Percentiles rank a stretch among this genome's conserved stretches.
These are phyloP conservation scores for Botrytis paeoniae DNA, from an alignment of 2,329 filamentous ascomycete genomes.

Conservation along the genomic window DNA sequence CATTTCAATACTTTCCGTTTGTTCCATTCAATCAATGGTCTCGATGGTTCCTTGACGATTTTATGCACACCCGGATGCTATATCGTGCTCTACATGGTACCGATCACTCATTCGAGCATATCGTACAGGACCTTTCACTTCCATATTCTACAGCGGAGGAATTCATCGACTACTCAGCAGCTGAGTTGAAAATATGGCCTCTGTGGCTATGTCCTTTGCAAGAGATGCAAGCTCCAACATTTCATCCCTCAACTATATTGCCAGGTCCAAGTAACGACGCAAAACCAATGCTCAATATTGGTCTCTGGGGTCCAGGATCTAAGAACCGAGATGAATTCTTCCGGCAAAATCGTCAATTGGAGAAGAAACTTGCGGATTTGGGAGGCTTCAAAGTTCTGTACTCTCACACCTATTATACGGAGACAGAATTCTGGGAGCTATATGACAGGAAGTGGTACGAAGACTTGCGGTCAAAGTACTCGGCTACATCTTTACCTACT, in stretches of 20 bases:
- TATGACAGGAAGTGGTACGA: background rate
- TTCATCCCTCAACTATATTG: background rate
- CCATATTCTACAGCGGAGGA: background rate
- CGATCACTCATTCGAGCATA: background rate
- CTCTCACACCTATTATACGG: background rate
- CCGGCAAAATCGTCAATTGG: background rate
- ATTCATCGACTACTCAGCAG: background rate
- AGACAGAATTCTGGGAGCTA: background rate
- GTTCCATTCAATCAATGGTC: background rate
- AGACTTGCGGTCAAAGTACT: background rate
- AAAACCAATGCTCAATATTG: background rate
- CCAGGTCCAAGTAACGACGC: background rate
- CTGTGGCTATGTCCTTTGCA: background rate
- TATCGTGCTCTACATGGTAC: background rate
- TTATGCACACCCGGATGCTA: background rate
- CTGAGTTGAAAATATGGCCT: background rate
- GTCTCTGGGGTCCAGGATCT: background rate
- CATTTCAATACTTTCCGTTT: background rate
- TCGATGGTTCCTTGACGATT: background rate
- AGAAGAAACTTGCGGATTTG: background rate
- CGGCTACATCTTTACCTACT: background rate
- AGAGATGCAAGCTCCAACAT: background rate
- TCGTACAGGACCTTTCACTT: background rate
- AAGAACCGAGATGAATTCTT: background rate
- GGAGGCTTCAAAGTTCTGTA: background rate